These are phyloP conservation scores for Colletotrichum siamense DNA, from an alignment of 2,329 filamentous ascomycete species.

Conservation along the genomic window DNA sequence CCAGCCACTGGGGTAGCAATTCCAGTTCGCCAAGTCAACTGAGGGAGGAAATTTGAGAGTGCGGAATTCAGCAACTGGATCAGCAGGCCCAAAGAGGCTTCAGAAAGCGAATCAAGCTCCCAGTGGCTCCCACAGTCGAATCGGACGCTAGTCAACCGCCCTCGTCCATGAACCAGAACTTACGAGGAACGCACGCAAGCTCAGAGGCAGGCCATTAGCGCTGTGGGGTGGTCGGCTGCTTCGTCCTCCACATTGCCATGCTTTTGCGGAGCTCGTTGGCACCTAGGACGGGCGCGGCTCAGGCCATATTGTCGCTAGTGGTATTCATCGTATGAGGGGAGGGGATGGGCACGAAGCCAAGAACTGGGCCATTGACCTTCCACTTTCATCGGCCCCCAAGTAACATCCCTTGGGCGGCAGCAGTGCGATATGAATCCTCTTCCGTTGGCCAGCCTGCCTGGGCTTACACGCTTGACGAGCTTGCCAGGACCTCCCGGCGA, in stretches of 20 bases:
- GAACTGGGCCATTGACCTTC: constrained; percentile 15
- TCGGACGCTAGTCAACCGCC: constrained; percentile 19
- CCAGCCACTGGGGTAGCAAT: background rate
- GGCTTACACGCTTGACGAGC: background rate
- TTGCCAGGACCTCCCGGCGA: background rate
- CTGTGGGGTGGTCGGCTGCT: background rate
- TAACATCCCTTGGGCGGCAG: constrained; percentile 12
- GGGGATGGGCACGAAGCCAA: background rate
- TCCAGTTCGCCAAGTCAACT: background rate
- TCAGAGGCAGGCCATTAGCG: background rate
- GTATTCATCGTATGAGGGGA: constrained; percentile 12
- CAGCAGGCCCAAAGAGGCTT: constrained; percentile 21
- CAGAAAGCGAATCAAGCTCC: constrained; percentile 22
- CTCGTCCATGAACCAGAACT: constrained; percentile 2
- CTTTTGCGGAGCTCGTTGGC: constrained; percentile 17
- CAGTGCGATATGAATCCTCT: background rate
- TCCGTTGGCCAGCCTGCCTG: background rate
- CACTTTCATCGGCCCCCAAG: constrained; percentile 20
- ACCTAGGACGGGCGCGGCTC: constrained; percentile 12
- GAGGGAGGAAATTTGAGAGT: background rate
- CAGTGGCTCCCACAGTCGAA: constrained; percentile 15
- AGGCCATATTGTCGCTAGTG: constrained; percentile 8
- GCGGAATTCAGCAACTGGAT: constrained; percentile 7
- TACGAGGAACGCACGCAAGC: constrained; percentile 1
- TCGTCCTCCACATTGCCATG: constrained; percentile 13